Evolutionary conservation across 768 basidiomycete genomes (phyloP).

Genomic region (Lactarius pseudohatsudake): DNA sequence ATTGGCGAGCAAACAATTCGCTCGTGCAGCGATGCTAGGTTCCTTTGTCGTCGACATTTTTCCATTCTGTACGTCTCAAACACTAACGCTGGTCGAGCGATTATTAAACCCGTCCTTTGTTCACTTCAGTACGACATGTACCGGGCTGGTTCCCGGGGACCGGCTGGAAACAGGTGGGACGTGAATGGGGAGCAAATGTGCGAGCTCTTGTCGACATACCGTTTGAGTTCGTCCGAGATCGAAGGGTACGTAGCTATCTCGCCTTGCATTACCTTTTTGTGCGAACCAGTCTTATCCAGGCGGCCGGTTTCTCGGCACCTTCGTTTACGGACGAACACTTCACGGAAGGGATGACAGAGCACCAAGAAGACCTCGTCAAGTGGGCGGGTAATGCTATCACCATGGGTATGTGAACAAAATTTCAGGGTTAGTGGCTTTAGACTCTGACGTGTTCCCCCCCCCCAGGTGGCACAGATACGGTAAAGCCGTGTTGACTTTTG

Average conservation of each 20-base stretch:
- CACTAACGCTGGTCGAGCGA: not conserved
- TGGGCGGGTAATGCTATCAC: slow-evolving; percentile 23
- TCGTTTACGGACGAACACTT: slow-evolving; percentile 17
- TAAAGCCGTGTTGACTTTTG: not conserved
- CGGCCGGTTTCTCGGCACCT: not conserved
- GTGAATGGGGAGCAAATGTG: not conserved
- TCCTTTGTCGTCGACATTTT: slow-evolving; percentile 32
- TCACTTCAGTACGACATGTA: slow-evolving; percentile 31
- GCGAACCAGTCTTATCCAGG: not conserved
- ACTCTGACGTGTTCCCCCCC: not conserved
- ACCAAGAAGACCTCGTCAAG: slow-evolving; percentile 27
- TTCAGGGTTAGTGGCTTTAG: not conserved
- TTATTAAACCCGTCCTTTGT: not conserved
- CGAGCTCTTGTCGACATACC: slow-evolving; percentile 23
- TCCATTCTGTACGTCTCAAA: slow-evolving; percentile 28
- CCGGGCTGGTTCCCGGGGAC: slow-evolving; percentile 40
- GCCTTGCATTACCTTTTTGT: not conserved
- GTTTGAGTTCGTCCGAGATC: slow-evolving; percentile 23
- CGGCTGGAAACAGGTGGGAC: slow-evolving; percentile 29
- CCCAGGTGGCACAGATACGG: slow-evolving; percentile 18
- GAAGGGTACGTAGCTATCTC: slow-evolving; percentile 22
- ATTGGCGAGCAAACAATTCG: slow-evolving; percentile 20
- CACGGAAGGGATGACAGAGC: slow-evolving; percentile 5
- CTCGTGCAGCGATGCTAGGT: slow-evolving; percentile 24
- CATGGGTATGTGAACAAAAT: slow-evolving; percentile 14